Conservation (phyloP, 371 early-diverging fungal genomes). For the Mucor irregularis region DNA sequence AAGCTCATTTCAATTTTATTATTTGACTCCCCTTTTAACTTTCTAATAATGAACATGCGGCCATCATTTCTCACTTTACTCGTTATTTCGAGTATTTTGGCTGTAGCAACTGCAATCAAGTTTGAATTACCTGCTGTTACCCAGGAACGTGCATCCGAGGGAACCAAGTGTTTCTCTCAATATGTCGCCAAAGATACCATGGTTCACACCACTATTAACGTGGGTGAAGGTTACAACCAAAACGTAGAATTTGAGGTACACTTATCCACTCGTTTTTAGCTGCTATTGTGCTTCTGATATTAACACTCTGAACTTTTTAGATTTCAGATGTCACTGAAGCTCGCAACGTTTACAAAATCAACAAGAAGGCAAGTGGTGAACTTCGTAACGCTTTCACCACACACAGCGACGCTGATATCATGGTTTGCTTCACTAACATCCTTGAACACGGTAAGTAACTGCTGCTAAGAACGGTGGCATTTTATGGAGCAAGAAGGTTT, state of each 20-base stretch:
- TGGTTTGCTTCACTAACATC: slow-evolving; percentile 84
- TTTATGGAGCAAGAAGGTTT: not conserved
- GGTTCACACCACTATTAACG: slow-evolving; percentile 72
- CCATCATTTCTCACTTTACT: slow-evolving; percentile 21
- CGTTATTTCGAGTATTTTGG: slow-evolving; percentile 24
- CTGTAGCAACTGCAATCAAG: slow-evolving; percentile 59
- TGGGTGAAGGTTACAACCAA: slow-evolving; percentile 68
- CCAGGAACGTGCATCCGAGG: slow-evolving; percentile 29
- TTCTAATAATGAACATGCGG: slow-evolving; percentile 18
- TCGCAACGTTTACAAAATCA: slow-evolving; percentile 64
- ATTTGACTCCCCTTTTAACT: slow-evolving; percentile 5
- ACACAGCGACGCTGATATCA: slow-evolving; percentile 79
- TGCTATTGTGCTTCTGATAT: no score
- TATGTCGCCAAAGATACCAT: slow-evolving; percentile 71
- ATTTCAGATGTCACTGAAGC: slow-evolving; percentile 55
- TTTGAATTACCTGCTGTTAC: slow-evolving; percentile 70
- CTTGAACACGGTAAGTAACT: slow-evolving; percentile 72
- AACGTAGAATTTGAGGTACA: slow-evolving; percentile 69
- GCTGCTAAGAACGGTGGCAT: no score
- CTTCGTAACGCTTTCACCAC: slow-evolving; percentile 69
- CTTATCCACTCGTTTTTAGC: not conserved
- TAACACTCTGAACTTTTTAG: no score
- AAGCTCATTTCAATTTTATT: not conserved
- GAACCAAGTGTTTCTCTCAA: slow-evolving; percentile 71
- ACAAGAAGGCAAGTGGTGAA: slow-evolving; percentile 57